Percentiles rank a stretch among this genome's conserved stretches.
Conservation (phyloP, 495 filamentous ascomycete species). For the Podospora comata region DNA sequence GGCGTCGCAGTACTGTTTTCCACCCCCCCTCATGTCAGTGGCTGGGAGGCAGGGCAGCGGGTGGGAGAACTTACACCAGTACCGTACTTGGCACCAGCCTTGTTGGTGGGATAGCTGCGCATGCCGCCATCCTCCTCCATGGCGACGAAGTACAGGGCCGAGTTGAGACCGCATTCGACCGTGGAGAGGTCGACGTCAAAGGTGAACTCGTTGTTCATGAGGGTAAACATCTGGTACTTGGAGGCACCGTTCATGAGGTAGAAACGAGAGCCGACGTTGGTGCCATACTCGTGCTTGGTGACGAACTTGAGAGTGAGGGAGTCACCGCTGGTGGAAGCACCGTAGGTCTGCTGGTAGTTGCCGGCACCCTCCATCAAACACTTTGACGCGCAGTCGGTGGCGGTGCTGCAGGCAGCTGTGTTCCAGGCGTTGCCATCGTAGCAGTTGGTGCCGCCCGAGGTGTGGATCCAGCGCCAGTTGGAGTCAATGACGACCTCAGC, state of each 20-base stretch:
- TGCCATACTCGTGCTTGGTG: constrained; percentile 53
- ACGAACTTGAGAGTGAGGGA: constrained; percentile 55
- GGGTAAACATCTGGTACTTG: constrained; percentile 58
- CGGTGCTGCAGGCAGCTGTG: constrained; percentile 39
- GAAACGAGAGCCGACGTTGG: constrained; percentile 54
- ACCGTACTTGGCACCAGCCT: constrained; percentile 60
- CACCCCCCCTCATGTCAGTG: neutral
- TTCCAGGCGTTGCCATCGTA: constrained; percentile 53
- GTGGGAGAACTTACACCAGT: constrained; percentile 38
- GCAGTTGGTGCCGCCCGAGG: constrained; percentile 42
- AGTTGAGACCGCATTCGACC: constrained; percentile 53
- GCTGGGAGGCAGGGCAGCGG: neutral
- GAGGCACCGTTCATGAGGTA: constrained; percentile 54
- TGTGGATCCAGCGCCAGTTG: constrained; percentile 55
- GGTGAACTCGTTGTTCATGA: constrained; percentile 57
- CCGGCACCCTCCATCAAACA: constrained; percentile 47
- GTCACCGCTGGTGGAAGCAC: constrained; percentile 46
- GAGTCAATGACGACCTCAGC: constrained; percentile 49
- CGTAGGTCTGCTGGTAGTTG: constrained; percentile 48
- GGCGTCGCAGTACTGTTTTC: constrained; percentile 51
- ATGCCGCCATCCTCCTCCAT: constrained; percentile 58
- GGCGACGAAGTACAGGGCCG: constrained; percentile 57
- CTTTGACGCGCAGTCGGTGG: constrained; percentile 45
- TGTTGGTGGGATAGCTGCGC: constrained; percentile 49
- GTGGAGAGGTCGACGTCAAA: constrained; percentile 59